These are phyloP conservation scores for Plantago elongata DNA, from an alignment of 257 asterid genomes.

Conservation along the genomic window DNA sequence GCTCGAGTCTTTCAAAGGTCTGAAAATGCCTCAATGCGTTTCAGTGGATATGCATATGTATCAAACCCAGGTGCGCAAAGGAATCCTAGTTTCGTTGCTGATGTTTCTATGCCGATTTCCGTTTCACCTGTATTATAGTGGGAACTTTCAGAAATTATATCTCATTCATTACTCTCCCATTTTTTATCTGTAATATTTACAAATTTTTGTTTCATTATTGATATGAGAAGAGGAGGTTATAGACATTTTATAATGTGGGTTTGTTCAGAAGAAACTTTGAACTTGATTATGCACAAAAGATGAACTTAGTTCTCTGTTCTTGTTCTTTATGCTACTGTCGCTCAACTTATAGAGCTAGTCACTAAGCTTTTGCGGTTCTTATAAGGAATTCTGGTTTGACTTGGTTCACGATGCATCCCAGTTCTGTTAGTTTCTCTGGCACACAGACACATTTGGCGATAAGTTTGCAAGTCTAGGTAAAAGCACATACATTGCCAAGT, in stretches of 20 bases:
- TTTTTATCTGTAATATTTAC: constrained; percentile 32
- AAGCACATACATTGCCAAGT: too few species aligned
- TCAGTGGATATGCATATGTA: constrained; percentile 56
- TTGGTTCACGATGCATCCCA: too few species aligned
- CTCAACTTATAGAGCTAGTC: too few species aligned
- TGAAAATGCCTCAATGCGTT: constrained; percentile 47
- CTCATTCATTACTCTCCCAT: constrained; percentile 26
- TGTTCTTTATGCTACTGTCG: too few species aligned
- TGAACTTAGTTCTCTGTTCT: too few species aligned
- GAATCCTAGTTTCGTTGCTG: constrained; percentile 58
- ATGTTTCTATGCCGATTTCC: constrained; percentile 52
- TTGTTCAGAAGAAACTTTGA: not conserved
- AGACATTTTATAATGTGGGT: constrained; percentile 13
- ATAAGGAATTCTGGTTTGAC: too few species aligned
- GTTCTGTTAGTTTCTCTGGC: too few species aligned
- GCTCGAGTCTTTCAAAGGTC: constrained; percentile 82
- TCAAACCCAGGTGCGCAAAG: constrained; percentile 42
- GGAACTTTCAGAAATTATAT: constrained; percentile 19
- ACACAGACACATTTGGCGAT: too few species aligned
- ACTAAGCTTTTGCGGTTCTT: too few species aligned
- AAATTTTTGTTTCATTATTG: constrained; percentile 32
- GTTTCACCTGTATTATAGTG: constrained; percentile 71
- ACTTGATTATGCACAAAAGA: too few species aligned
- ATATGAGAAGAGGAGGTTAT: constrained; percentile 25
- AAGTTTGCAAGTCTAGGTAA: too few species aligned